Base-by-base conservation (phyloP, 257 asterid species). In the Misopates orontium region DNA sequence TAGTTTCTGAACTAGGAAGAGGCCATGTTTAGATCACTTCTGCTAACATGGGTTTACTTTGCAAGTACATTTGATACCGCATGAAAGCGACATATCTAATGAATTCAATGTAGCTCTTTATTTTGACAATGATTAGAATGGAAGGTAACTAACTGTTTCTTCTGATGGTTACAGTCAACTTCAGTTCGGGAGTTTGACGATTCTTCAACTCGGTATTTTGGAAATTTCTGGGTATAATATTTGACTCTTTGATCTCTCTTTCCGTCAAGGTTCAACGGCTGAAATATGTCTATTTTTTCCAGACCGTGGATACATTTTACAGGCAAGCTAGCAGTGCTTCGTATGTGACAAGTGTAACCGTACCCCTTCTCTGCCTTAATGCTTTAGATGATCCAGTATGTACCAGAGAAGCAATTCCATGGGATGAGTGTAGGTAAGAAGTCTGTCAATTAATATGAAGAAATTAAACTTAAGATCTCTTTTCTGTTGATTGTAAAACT, bases 291-390 rank as follows among this genome's bases (percentile, higher is more conserved):
- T 64, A 39, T 21, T 41, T 36, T 50, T 71, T 31, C 52, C 81
- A 90, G 97, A 85, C 97, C 9, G 97, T 90, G 75, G 97, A 90
- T 74, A 85, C 96, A 13, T 91, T 80, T 80, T 91, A 91, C 80
- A 80, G 96, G 76, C 83, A 74, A 40, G 77, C 86, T 75, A 82
- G 93, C 84, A 78, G 96, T 77, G 77, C 91, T 52, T 55, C 75
- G 67, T 87, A 71, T 69, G 79, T 89, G 0, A 91, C 85, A 73
- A 71, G 84, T 40, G 95, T 92, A 61, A 77, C 12, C 83, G 85
- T 89, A 42, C 98, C 98, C 71, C 92, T 92, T 74, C 85, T 92
- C 66, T 92, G 98, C 82, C 68, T 92, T 73, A 85, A 85, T 67
- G 68, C 95, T 32, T 56, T 84, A 77, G 98, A 92, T 68, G 98